Conservation (phyloP, 257 asterid genomes). For the Fraxinus americana region DNA sequence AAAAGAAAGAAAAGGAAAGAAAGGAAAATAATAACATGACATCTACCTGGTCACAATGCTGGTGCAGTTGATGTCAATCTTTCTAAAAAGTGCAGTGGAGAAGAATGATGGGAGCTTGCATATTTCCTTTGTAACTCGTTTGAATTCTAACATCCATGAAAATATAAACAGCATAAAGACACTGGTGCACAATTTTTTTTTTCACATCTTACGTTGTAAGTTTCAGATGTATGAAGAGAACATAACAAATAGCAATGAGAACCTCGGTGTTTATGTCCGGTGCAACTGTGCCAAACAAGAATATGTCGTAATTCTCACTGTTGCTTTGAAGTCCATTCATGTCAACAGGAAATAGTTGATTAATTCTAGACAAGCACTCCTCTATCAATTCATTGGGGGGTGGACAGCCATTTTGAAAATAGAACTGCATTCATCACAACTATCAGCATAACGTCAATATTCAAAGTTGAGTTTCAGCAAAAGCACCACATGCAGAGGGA, state of each 20-base stretch:
- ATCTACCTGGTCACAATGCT: constrained; percentile 82
- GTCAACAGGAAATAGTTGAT: constrained; percentile 89
- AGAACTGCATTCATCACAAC: constrained; percentile 65
- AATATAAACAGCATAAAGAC: constrained; percentile 4
- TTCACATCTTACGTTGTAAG: not conserved
- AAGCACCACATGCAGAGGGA: constrained; percentile 14
- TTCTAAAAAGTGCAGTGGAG: too few relatives aligned
- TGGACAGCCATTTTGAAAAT: constrained; percentile 89
- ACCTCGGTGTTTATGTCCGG: not conserved
- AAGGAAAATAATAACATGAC: not conserved
- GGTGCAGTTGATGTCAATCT: constrained; percentile 50
- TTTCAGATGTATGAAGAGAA: constrained; percentile 27
- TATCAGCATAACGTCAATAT: constrained; percentile 16
- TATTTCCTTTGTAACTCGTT: constrained; percentile 74
- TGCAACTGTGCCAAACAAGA: constrained; percentile 13
- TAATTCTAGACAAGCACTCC: constrained; percentile 81
- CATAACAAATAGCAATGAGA: not conserved
- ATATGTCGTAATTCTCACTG: constrained; percentile 51
- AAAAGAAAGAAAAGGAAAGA: not conserved
- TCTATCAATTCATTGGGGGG: constrained; percentile 89
- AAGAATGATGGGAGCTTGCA: constrained; percentile 97
- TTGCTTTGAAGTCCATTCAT: constrained; percentile 65
- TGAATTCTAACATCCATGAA: constrained; percentile 67
- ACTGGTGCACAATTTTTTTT: not conserved
- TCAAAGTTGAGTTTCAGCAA: constrained; percentile 3